phyloP scores from a whole-genome alignment of 495 filamentous ascomycete species.

The Talaromyces trachyspermus region DNA sequence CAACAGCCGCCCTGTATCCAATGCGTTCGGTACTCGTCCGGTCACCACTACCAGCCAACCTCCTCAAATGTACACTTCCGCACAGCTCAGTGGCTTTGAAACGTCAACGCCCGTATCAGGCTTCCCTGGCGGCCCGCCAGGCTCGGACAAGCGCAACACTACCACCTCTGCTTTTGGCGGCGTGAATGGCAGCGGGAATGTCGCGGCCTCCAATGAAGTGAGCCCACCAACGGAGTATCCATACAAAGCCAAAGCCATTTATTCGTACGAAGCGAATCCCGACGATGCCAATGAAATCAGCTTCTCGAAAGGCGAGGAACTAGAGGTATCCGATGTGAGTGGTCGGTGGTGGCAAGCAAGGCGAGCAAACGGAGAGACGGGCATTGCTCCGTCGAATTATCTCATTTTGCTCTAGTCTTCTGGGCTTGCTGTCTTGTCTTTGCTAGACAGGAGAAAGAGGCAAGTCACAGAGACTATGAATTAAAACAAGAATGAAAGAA shows the following conservation, averaged over 20 bases:
- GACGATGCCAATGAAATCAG: constrained; percentile 98
- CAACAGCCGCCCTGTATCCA: constrained; percentile 46
- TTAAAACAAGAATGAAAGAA: background rate
- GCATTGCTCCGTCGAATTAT: constrained; percentile 97
- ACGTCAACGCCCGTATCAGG: constrained; percentile 88
- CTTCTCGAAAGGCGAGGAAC: constrained; percentile 91
- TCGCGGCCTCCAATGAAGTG: constrained; percentile 51
- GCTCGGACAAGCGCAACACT: constrained; percentile 49
- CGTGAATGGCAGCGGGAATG: constrained; percentile 21
- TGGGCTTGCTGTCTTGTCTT: constrained; percentile 16
- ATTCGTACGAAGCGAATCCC: constrained; percentile 96
- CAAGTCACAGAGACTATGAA: background rate
- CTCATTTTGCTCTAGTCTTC: constrained; percentile 79
- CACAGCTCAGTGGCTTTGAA: constrained; percentile 91
- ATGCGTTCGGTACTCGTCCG: constrained; percentile 52
- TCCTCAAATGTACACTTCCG: constrained; percentile 96
- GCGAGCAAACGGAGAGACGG: constrained; percentile 85
- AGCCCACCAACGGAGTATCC: constrained; percentile 86
- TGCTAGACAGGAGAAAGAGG: constrained; percentile 3
- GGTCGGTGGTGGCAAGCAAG: constrained; percentile 98
- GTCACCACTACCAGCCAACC: constrained; percentile 71
- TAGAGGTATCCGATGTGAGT: constrained; percentile 95
- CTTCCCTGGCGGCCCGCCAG: constrained; percentile 56
- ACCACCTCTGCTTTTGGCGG: constrained; percentile 49
- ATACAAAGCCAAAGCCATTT: constrained; percentile 95